Conservation (phyloP, 1,139 yeast species). For the Saccharomyces hybrid region DNA sequence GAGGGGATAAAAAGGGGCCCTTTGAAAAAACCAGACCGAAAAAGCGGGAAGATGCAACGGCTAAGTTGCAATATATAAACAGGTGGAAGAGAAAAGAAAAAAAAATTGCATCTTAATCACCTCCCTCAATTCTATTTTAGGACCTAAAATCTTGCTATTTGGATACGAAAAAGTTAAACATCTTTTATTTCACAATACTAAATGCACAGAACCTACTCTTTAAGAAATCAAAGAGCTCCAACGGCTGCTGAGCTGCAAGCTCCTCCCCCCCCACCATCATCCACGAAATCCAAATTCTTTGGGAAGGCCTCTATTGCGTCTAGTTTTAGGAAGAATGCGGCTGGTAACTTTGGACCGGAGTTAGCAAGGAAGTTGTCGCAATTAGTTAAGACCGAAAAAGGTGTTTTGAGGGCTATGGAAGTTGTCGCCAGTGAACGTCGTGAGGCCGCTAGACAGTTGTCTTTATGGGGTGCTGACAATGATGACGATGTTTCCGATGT, state of each 20-base stretch:
- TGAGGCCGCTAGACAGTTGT: constrained; percentile 76
- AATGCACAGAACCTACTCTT: constrained; percentile 80
- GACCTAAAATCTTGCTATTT: neutral
- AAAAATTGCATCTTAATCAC: neutral
- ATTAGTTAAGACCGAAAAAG: constrained; percentile 75
- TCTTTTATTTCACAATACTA: constrained; percentile 5
- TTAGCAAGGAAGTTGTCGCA: constrained; percentile 68
- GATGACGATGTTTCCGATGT: too few species aligned
- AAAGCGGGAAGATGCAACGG: neutral
- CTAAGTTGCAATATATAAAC: neutral
- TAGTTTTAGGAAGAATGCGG: constrained; percentile 60
- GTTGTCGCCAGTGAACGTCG: constrained; percentile 71
- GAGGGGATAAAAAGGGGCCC: constrained; percentile 1
- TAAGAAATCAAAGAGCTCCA: constrained; percentile 73
- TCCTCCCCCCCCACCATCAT: constrained; percentile 77
- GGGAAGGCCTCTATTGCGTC: constrained; percentile 65
- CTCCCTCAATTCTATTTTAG: neutral
- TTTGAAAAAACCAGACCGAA: neutral
- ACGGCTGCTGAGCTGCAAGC: constrained; percentile 74
- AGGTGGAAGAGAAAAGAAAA: neutral
- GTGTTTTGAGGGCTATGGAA: constrained; percentile 72
- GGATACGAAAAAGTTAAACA: neutral
- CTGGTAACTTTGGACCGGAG: constrained; percentile 74
- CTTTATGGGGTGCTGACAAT: constrained; percentile 84
- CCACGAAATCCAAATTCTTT: constrained; percentile 62